Conservation (phyloP, 164 flowering plant species). For the Piper betle region DNA sequence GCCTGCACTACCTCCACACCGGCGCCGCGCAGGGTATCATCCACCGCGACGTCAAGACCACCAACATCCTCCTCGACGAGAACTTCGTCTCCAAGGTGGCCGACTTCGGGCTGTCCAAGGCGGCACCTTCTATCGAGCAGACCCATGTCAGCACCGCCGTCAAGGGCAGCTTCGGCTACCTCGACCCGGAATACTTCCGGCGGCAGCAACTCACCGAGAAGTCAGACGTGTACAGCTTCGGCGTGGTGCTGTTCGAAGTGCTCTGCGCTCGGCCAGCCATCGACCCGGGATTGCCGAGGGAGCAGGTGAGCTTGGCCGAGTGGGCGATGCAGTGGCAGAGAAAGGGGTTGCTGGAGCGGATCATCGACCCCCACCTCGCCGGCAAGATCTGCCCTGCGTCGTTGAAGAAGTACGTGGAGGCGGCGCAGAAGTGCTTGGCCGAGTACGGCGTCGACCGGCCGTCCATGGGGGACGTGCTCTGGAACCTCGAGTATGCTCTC, state of each 20-base stretch:
- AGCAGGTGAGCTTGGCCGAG: slow-evolving; percentile 82
- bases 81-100: slow-evolving; percentile 68
- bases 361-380: slow-evolving; percentile 43
- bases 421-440: slow-evolving; percentile 78
- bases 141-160: slow-evolving; percentile 91
- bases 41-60: slow-evolving; percentile 89
- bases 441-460: slow-evolving; percentile 87
- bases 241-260: slow-evolving; percentile 80
- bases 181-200: slow-evolving; percentile 85
- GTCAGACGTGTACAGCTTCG: slow-evolving; percentile 87
- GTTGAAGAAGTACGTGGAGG: slow-evolving; percentile 57
- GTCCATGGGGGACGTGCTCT: slow-evolving; percentile 82
- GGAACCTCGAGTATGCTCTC: slow-evolving; percentile 78
- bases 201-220: slow-evolving; percentile 77
- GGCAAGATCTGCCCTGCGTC: slow-evolving; percentile 33
- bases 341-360: slow-evolving; percentile 46
- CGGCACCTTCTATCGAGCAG: slow-evolving; percentile 54
- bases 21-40: slow-evolving; percentile 81
- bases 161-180: slow-evolving; percentile 90
- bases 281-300: slow-evolving; percentile 60
- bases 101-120: slow-evolving; percentile 77
- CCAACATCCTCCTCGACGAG: slow-evolving; percentile 81
- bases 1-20: slow-evolving; percentile 88
- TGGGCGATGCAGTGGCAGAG: slow-evolving; percentile 70
- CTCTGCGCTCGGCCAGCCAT: slow-evolving; percentile 72